phyloP scores from a whole-genome alignment of 2,329 filamentous ascomycete species.

The Fusarium fracticaudum region DNA sequence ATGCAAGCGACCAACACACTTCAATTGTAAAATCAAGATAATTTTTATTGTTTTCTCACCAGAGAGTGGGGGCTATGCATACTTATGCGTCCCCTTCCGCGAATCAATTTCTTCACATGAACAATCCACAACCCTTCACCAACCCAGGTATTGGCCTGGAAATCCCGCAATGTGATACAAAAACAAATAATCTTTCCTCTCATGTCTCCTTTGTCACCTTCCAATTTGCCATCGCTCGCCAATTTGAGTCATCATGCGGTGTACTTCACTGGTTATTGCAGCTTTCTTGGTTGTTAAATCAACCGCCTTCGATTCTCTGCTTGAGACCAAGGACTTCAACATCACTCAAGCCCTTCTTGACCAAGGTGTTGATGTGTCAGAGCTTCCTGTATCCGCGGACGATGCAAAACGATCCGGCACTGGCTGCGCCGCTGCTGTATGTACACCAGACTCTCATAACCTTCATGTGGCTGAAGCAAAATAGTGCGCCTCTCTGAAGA shows the following conservation, averaged over 20 bases:
- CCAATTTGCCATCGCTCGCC: background rate
- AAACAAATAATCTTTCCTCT: background rate
- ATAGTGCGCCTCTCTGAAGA: conserved; percentile 19
- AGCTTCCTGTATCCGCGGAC: background rate
- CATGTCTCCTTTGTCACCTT: rapidly evolving
- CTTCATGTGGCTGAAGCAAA: background rate
- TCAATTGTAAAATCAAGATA: background rate
- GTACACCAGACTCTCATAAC: background rate
- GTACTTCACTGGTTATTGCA: background rate
- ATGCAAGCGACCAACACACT: background rate
- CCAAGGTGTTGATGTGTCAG: conserved; percentile 8
- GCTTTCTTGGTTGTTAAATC: background rate
- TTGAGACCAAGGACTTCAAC: conserved; percentile 14
- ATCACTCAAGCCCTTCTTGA: conserved; percentile 22
- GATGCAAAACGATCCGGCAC: background rate
- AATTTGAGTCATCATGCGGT: background rate
- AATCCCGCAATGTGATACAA: background rate
- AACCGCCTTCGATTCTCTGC: background rate
- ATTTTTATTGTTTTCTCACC: too few species aligned
- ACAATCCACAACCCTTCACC: background rate
- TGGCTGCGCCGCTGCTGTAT: conserved; percentile 11
- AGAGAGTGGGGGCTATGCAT: background rate
- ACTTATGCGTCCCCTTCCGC: background rate
- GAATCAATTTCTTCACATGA: background rate
- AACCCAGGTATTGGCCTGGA: background rate